phyloP scores from a whole-genome alignment of 2,329 filamentous ascomycete genomes.

The Colletotrichum sp. region DNA sequence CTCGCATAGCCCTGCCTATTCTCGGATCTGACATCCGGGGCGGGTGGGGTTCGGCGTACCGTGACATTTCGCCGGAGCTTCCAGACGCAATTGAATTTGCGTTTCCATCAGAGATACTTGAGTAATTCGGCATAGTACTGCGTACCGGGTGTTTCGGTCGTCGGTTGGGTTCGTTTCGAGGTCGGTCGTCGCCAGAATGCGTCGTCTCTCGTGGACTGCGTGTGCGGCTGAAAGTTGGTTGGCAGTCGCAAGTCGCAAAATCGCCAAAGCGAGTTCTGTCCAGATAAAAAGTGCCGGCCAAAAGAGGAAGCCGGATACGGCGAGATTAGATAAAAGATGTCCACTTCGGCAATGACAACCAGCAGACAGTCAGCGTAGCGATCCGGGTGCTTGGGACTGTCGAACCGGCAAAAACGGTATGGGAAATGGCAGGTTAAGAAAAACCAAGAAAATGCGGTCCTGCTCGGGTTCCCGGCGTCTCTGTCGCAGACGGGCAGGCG shows the following conservation, averaged over 20 bases:
- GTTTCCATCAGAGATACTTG: slow-evolving; percentile 55
- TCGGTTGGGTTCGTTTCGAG: neutral
- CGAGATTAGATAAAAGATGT: slow-evolving; percentile 3
- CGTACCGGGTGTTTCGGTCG: neutral
- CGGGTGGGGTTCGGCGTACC: slow-evolving; percentile 9
- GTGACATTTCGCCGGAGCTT: slow-evolving; percentile 21
- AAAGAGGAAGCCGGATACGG: slow-evolving; percentile 5
- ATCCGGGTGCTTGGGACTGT: neutral
- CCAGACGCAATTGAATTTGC: slow-evolving; percentile 25
- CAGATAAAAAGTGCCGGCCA: neutral
- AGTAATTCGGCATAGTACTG: slow-evolving; percentile 57
- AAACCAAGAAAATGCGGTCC: neutral
- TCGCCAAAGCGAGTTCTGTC: neutral
- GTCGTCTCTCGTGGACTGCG: neutral
- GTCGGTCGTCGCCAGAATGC: slow-evolving; percentile 6
- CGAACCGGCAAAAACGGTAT: neutral
- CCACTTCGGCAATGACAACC: neutral
- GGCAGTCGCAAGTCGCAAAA: neutral
- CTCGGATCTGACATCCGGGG: neutral
- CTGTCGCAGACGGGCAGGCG: neutral
- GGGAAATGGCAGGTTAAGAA: neutral
- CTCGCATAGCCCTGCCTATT: neutral
- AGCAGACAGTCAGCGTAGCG: neutral
- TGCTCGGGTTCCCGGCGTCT: neutral
- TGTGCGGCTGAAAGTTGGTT: neutral